Conservation (phyloP, 768 basidiomycete genomes). For the Tulasnella sp. region DNA sequence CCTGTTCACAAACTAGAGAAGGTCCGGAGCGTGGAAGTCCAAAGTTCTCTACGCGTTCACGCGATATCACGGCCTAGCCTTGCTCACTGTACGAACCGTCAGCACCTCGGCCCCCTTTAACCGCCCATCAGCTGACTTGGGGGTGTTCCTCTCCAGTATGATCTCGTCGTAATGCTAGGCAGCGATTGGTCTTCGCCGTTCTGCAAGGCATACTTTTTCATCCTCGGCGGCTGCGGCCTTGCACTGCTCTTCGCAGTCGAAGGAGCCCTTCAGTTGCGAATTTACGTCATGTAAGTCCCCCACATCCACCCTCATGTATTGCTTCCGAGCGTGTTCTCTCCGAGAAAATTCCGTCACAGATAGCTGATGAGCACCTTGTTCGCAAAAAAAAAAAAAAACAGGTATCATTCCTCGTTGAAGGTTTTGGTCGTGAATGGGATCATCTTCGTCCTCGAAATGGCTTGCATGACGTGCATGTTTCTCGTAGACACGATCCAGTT, state of each 20-base stretch:
- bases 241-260: conserved; percentile 21
- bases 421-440: conserved; percentile 16
- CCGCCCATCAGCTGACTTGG: background rate
- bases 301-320: too few relatives aligned
- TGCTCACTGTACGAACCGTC: conserved; percentile 11
- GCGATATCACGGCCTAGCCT: conserved; percentile 21
- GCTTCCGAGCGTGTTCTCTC: too few relatives aligned
- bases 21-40: conserved; percentile 15
- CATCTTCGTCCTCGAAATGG: conserved; percentile 22
- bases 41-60: conserved; percentile 23
- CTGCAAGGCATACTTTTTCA: conserved; percentile 27
- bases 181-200: background rate
- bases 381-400: background rate
- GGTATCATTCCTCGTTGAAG: conserved; percentile 3
- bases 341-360: background rate
- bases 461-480: background rate
- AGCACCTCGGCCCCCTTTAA: background rate
- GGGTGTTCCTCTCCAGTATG: background rate
- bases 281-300: background rate
- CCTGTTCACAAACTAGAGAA: background rate
- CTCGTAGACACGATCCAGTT: background rate
- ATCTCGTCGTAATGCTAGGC: conserved; percentile 18
- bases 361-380: too few relatives aligned
- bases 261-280: conserved; percentile 19
- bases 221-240: conserved; percentile 19